These are phyloP conservation scores for Sphaerulina musiva DNA, from an alignment of 2,329 filamentous ascomycete species.

Conservation along the genomic window DNA sequence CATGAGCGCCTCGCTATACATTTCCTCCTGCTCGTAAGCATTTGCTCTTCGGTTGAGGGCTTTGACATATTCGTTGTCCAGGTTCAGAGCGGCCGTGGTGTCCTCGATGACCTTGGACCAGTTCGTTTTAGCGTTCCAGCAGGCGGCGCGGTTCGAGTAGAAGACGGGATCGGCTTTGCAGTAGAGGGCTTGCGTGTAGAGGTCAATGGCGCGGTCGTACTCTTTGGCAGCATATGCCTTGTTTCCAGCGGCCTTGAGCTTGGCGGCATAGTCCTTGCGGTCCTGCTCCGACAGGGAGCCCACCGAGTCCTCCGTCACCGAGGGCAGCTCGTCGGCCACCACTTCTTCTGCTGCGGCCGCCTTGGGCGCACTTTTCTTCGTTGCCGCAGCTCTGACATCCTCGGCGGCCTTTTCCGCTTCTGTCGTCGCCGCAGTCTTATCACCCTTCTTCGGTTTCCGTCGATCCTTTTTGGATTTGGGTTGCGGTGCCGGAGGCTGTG, in stretches of 20 bases:
- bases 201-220: slow-evolving; percentile 85
- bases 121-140: slow-evolving; percentile 85
- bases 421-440: slow-evolving; percentile 41
- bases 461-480: slow-evolving; percentile 77
- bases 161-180: slow-evolving; percentile 97
- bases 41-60: slow-evolving; percentile 93
- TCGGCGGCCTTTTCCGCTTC: slow-evolving; percentile 30
- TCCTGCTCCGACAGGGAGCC: slow-evolving; percentile 51
- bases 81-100: slow-evolving; percentile 85
- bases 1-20: slow-evolving; percentile 87
- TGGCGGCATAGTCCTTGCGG: slow-evolving; percentile 77
- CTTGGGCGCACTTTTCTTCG: slow-evolving; percentile 25
- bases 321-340: slow-evolving; percentile 42
- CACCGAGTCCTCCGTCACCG: slow-evolving; percentile 45
- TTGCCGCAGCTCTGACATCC: slow-evolving; percentile 17
- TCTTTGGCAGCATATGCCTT: slow-evolving; percentile 93
- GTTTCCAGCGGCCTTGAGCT: slow-evolving; percentile 92
- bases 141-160: slow-evolving; percentile 97
- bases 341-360: slow-evolving; percentile 33
- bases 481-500: slow-evolving; percentile 36
- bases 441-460: slow-evolving; percentile 74
- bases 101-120: slow-evolving; percentile 98
- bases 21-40: slow-evolving; percentile 87
- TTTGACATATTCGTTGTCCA: slow-evolving; percentile 95
- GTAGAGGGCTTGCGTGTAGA: slow-evolving; percentile 91